A percentile compares a stretch with the other conserved stretches of the same genome.
Evolutionary conservation across 192 early-diverging fungal genomes (phyloP).

Genomic region (Mortierella claussenii): DNA sequence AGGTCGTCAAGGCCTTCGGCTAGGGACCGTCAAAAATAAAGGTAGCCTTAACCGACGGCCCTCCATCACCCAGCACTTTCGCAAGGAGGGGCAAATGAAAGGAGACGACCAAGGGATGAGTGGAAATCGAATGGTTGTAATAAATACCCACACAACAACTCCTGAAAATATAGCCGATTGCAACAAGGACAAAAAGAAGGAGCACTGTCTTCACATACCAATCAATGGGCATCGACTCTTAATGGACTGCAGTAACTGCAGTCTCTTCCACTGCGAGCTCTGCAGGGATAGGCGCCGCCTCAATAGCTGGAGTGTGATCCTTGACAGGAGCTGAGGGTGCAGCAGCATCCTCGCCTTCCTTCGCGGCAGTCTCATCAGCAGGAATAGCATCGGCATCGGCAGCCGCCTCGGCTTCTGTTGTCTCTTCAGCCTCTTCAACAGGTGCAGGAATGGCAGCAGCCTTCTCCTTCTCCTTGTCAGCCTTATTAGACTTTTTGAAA

Average conservation of each 20-base stretch:
- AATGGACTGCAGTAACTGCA: slow-evolving; percentile 30
- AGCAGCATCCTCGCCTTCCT: slow-evolving; percentile 1
- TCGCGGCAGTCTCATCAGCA: background rate
- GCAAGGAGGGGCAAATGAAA: too few relatives aligned
- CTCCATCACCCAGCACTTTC: too few relatives aligned
- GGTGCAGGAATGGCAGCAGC: slow-evolving; percentile 8
- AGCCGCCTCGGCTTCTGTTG: background rate
- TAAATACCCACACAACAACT: background rate
- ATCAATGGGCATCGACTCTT: too few relatives aligned
- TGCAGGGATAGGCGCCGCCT: slow-evolving; percentile 11
- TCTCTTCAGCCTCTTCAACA: slow-evolving; percentile 11
- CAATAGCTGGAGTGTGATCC: slow-evolving; percentile 13
- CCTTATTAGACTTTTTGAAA: slow-evolving; percentile 35
- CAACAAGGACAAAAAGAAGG: too few relatives aligned
- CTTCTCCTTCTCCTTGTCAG: slow-evolving; percentile 40
- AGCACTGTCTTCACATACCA: too few relatives aligned
- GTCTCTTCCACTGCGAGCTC: slow-evolving; percentile 29
- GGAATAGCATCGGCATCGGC: slow-evolving; percentile 8
- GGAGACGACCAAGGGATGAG: background rate
- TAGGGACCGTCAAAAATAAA: too few relatives aligned
- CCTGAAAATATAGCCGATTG: background rate
- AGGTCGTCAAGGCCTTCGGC: too few relatives aligned
- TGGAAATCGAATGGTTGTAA: background rate
- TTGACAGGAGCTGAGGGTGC: slow-evolving; percentile 15
- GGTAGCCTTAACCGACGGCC: too few relatives aligned